phyloP scores from a whole-genome alignment of 108 stramenopile species.

The Pseudonitzschia delicatissima region DNA sequence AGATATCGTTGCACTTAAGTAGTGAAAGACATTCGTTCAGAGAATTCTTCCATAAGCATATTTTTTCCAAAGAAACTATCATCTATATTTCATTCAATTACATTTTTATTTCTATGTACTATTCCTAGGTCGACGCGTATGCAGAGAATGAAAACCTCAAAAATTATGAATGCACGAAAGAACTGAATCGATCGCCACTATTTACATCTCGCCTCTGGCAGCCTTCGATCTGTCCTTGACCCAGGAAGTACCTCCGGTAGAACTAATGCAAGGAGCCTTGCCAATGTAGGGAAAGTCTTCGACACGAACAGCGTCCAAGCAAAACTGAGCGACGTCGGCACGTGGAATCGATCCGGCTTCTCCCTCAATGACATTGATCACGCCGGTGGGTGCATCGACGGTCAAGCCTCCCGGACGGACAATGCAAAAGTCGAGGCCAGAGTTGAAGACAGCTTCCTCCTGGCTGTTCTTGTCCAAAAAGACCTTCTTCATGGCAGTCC shows the following conservation, averaged over 20 bases:
- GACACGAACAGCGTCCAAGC: constrained; percentile 87
- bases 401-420: constrained; percentile 96
- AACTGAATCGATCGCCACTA: too few relatives aligned
- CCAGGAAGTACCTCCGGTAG: constrained; percentile 93
- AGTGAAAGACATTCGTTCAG: background rate
- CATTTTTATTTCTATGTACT: too few relatives aligned
- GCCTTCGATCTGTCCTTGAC: constrained; percentile 84
- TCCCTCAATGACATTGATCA: constrained; percentile 96
- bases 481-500: constrained; percentile 95
- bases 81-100: too few relatives aligned
- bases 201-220: constrained; percentile 70
- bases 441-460: constrained; percentile 75
- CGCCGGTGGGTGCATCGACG: constrained; percentile 93
- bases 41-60: too few relatives aligned
- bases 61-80: too few relatives aligned
- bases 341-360: constrained; percentile 93
- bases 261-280: constrained; percentile 92
- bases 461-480: constrained; percentile 98
- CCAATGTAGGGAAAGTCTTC: constrained; percentile 91
- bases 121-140: too few relatives aligned
- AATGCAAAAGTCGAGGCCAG: constrained; percentile 92
- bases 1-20: constrained; percentile 64
- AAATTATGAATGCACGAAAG: too few relatives aligned
- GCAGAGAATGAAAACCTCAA: too few relatives aligned
- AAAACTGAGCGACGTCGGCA: constrained; percentile 97